Evolutionary conservation across 2,329 filamentous ascomycete species (phyloP).

Genomic region (Coleophoma cylindrospora): DNA sequence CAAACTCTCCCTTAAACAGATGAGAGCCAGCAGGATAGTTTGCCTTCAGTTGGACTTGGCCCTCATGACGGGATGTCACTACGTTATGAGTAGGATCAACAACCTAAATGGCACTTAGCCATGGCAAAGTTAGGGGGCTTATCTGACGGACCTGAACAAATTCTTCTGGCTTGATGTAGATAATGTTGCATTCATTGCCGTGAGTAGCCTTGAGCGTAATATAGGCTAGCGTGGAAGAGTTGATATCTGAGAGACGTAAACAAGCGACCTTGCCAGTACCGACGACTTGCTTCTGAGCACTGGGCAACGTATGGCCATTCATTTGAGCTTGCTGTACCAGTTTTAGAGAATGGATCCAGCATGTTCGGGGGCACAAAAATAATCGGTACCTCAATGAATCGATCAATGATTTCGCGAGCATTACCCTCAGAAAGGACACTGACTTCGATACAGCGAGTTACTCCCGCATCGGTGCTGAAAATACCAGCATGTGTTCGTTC

Average conservation of each 20-base stretch:
- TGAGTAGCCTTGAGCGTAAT: slow-evolving; percentile 14
- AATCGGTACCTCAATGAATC: slow-evolving; percentile 14
- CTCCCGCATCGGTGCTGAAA: slow-evolving; percentile 23
- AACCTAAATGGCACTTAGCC: slow-evolving; percentile 12
- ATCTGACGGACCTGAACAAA: slow-evolving; percentile 9
- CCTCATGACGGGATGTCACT: slow-evolving; percentile 38
- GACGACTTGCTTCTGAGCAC: slow-evolving; percentile 2
- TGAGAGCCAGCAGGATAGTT: slow-evolving; percentile 23
- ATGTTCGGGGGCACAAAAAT: neutral
- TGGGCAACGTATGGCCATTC: slow-evolving; percentile 3
- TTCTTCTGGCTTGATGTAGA: slow-evolving; percentile 16
- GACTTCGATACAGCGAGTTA: slow-evolving; percentile 22
- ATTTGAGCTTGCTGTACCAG: slow-evolving; percentile 9
- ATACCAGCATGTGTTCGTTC: slow-evolving; percentile 8
- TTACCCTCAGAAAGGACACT: slow-evolving; percentile 14
- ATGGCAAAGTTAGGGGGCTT: no score
- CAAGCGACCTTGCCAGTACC: slow-evolving; percentile 11
- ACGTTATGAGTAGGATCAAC: slow-evolving; percentile 23
- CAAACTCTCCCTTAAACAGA: slow-evolving; percentile 23
- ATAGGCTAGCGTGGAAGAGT: slow-evolving; percentile 16
- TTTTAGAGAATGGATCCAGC: slow-evolving; percentile 1
- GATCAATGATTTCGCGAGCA: slow-evolving; percentile 10
- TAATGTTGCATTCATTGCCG: slow-evolving; percentile 13
- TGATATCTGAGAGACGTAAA: slow-evolving; percentile 16
- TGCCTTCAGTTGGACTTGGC: slow-evolving; percentile 48